Evolutionary conservation across 192 early-diverging fungal genomes (phyloP), one percentile per base, ranked within the genome.

Genomic region (Jimgerdemannia flammicorona): DNA sequence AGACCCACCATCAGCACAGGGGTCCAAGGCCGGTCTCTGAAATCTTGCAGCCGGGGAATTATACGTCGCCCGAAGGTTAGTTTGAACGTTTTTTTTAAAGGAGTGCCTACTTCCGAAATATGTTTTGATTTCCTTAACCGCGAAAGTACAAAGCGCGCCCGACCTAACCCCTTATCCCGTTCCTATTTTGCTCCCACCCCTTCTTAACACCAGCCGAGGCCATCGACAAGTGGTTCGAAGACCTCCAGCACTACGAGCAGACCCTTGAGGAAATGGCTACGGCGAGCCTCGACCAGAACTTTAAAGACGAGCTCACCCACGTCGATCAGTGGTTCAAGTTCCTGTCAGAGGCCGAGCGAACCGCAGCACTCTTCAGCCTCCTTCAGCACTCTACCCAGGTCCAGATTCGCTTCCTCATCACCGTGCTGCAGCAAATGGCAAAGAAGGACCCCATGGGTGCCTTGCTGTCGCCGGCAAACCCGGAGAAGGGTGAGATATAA

Each of bases 241-340:
- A 97, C 74, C 80, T 99, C 70, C 90, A 91, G 77, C 91, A 96
- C 79, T 97, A 96, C 80, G 95, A 99, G 78, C 87, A 90, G 63
- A 96, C 93, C 64, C 87, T 99, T n/a, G 95, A 99, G 78, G 92
- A 95, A 72, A 96, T 99, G 95, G 93, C 94, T 44, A 83, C 86
- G 66, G 90, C 89, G 42, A 90, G 88, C 67, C 79, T 95, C 64
- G 95, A 97, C 81, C 91, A 89, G 49, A 90, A 90, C 75, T 97
- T 95, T 78, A 90, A 94, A 70, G 96, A 97, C 69, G 97, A 97
- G 80, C 89, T 98, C 49, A 88, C 90, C 68, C 93, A 95, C 68
- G 95, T 99, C 59, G 96, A 99, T 80, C 92, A 98, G 75, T 99
- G 97, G 97, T 98, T 98, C 84, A 86, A 89, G 3, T 93, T 96